phyloP scores from a whole-genome alignment of 129 eudicot genomes.

The Tanacetum coccineum region DNA sequence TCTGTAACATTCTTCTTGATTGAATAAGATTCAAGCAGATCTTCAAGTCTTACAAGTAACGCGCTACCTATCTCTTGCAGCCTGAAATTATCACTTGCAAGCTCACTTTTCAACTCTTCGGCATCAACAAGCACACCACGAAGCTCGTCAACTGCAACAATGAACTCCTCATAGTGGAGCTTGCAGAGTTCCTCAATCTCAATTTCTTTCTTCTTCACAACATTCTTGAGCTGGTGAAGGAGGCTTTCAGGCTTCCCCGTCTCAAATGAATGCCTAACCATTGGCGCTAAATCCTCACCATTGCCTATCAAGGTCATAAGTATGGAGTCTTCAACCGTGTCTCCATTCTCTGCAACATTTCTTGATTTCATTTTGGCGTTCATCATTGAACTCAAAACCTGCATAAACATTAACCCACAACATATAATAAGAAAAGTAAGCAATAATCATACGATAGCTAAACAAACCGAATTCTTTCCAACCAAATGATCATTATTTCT shows the following conservation, averaged over 20 bases:
- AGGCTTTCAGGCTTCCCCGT: conserved; percentile 72
- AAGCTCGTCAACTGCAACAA: conserved; percentile 89
- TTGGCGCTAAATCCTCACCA: conserved; percentile 85
- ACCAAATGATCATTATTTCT: neutral
- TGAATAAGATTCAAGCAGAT: conserved; percentile 69
- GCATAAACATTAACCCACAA: too few species aligned
- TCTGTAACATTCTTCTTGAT: conserved; percentile 69
- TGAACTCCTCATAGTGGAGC: conserved; percentile 88
- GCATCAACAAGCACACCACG: conserved; percentile 97
- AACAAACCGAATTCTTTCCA: neutral
- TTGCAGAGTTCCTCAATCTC: conserved; percentile 94
- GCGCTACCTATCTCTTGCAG: conserved; percentile 80
- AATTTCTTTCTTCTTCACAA: conserved; percentile 69
- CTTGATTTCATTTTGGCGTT: conserved; percentile 58
- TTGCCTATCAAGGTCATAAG: conserved; percentile 73
- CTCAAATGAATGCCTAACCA: conserved; percentile 79
- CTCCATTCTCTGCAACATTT: conserved; percentile 67
- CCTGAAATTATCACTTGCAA: conserved; percentile 69
- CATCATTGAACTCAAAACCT: conserved; percentile 39
- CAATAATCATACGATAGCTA: conserved; percentile 4
- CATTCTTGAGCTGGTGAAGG: conserved; percentile 59
- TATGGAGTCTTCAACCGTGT: conserved; percentile 72
- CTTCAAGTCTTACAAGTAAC: conserved; percentile 66
- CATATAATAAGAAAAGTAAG: conserved; percentile 13
- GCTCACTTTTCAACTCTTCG: conserved; percentile 77